phyloP scores from a whole-genome alignment of 495 filamentous ascomycete genomes.

The Tuber calosporum region DNA sequence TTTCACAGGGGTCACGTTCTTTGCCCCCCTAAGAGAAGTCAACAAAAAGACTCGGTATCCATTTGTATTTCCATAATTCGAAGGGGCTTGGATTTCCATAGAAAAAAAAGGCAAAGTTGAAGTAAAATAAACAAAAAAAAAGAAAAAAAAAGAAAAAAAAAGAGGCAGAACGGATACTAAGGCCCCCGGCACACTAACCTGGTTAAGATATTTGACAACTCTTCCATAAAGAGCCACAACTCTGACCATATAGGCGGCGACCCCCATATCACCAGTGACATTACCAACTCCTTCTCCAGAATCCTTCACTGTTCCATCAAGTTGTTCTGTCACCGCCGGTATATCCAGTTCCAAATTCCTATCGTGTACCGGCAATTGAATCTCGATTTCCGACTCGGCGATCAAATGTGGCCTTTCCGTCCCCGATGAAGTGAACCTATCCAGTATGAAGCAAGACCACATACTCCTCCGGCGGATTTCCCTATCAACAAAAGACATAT shows the following conservation, averaged over 20 bases:
- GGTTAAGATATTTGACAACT: constrained; percentile 81
- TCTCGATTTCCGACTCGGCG: constrained; percentile 76
- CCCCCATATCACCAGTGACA: constrained; percentile 81
- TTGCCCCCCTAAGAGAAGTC: constrained; percentile 57
- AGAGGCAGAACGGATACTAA: background rate
- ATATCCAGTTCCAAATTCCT: constrained; percentile 85
- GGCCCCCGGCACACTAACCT: constrained; percentile 42
- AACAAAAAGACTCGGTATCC: constrained; percentile 16
- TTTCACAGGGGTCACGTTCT: constrained; percentile 63
- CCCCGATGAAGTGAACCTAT: constrained; percentile 92
- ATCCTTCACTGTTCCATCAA: constrained; percentile 64
- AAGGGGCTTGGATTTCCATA: background rate
- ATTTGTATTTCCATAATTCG: background rate
- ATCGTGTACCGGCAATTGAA: constrained; percentile 87
- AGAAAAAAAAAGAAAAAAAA: background rate
- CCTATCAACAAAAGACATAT: constrained; percentile 81
- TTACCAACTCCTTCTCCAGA: constrained; percentile 55
- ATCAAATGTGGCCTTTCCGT: constrained; percentile 91
- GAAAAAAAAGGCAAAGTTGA: background rate
- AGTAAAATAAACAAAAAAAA: background rate
- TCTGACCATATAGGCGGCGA: constrained; percentile 84
- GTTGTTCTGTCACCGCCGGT: constrained; percentile 74
- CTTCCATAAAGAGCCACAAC: constrained; percentile 82
- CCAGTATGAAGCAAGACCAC: constrained; percentile 98
- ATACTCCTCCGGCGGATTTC: constrained; percentile 89